Evolutionary conservation across 2,329 filamentous ascomycete species (phyloP).

Genomic region (Venturia pyrina): DNA sequence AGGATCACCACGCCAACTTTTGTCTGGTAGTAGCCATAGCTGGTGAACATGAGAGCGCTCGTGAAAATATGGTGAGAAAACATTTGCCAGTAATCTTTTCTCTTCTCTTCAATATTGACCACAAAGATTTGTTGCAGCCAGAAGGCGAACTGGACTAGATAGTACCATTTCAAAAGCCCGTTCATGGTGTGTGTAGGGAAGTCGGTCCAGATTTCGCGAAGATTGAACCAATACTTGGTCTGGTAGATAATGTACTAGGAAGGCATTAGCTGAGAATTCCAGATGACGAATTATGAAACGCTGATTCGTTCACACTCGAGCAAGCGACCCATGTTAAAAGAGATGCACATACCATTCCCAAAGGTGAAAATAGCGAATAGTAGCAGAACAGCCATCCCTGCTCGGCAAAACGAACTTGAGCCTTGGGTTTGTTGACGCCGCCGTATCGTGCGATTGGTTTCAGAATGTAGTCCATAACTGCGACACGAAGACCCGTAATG

Average conservation of each 20-base stretch:
- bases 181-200: conserved; percentile 73
- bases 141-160: conserved; percentile 81
- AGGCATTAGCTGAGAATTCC: background rate
- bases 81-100: conserved; percentile 97
- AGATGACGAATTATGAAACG: background rate
- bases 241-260: conserved; percentile 66
- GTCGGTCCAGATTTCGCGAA: conserved; percentile 69
- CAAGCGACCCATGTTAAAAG: conserved; percentile 13
- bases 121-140: conserved; percentile 92
- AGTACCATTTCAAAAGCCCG: conserved; percentile 75
- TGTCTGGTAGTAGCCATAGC: conserved; percentile 79
- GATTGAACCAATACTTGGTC: conserved; percentile 68
- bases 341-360: conserved; percentile 58
- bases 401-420: conserved; percentile 76
- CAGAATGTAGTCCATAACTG: conserved; percentile 77
- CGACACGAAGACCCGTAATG: conserved; percentile 78
- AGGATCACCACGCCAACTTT: conserved; percentile 83
- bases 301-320: background rate
- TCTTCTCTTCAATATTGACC: conserved; percentile 84
- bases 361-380: conserved; percentile 68
- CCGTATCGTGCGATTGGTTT: conserved; percentile 62
- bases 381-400: conserved; percentile 88
- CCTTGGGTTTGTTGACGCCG: conserved; percentile 69
- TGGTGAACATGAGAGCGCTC: conserved; percentile 65
- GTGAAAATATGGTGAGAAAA: conserved; percentile 90